Evolutionary conservation across 2,329 filamentous ascomycete species (phyloP), one percentile per base, ranked within the genome.

Genomic region (Colletotrichum sp.): DNA sequence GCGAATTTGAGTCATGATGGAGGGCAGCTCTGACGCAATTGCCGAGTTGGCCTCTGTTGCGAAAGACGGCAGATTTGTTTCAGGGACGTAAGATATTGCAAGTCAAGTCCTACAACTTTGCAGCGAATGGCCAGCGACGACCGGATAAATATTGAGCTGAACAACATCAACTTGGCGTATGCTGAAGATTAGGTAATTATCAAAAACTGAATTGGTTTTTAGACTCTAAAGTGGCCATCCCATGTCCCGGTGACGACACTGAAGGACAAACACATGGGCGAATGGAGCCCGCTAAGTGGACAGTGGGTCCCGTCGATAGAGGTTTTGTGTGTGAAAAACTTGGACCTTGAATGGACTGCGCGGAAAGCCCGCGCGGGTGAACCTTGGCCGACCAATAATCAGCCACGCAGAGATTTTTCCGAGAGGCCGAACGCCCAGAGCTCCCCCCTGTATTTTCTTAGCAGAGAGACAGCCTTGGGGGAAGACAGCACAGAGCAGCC

Each of bases 271-370:
- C 76, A 77, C 75, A 77, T 75, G 76, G 76, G 68, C 28, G 58
- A 75, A 77, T 32, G 75, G 71, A 70, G 69, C 48, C 12, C 65
- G 73, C 64, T 70, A 71, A 77, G 67, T 77, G 71, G 76, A 65
- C 38, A 18, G 66, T 64, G 69, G 65, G 34, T 66, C 36, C 52
- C 13, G 16, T 13, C 10, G 43, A 52, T 15, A 8, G 43, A 52
- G 10, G 43, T 52, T 18, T 28, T 64, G 56, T 43, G 13, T 28
- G 26, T 21, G 9, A n/a, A 72, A 72, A 72, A 56, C 38, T 56
- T 56, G 62, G 58, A 69, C 70, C 28, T n/a, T 48, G 56, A 70
- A 28, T 61, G 67, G 56, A 28, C 52, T n/a, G 15, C 30, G 24
- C 55, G 28, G 64, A 21, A 72, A 38, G 67, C 43, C 75, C 36